Evolutionary conservation across 805 yeast species (phyloP).

Genomic region (Hanseniaspora guilliermondii): DNA sequence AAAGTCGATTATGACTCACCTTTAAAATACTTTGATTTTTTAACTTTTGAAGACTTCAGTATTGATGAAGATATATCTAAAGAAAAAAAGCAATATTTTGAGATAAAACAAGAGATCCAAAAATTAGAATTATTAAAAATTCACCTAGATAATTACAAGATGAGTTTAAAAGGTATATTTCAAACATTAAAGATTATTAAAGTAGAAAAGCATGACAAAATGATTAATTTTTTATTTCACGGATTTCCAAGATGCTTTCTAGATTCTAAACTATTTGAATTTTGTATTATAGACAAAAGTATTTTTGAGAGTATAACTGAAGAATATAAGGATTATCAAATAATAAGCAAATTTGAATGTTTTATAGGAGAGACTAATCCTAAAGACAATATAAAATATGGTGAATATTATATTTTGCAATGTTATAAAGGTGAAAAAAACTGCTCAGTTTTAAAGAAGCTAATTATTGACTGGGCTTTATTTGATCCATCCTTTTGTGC

Average conservation of each 20-base stretch:
- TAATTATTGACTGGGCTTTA: background rate
- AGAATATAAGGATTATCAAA: background rate
- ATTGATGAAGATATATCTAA: background rate
- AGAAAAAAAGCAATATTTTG: background rate
- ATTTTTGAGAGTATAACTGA: background rate
- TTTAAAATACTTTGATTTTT: background rate
- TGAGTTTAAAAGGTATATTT: background rate
- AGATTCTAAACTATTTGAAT: conserved; percentile 1
- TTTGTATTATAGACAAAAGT: background rate
- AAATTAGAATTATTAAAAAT: background rate
- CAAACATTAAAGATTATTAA: background rate
- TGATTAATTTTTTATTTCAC: conserved; percentile 2
- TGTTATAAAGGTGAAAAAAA: background rate
- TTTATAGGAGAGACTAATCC: background rate
- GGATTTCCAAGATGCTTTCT: conserved; percentile 10
- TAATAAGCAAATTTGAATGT: background rate
- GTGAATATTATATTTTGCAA: conserved; percentile 1
- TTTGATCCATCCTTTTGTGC: conserved; percentile 6
- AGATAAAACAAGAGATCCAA: background rate
- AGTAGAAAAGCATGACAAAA: background rate
- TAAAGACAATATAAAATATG: background rate
- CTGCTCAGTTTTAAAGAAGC: background rate
- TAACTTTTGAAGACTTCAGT: background rate
- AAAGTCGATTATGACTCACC: conserved; percentile 11
- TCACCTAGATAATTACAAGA: background rate